Conservation (phyloP, 202 grass and related monocot species). For the Setaria viridis region DNA sequence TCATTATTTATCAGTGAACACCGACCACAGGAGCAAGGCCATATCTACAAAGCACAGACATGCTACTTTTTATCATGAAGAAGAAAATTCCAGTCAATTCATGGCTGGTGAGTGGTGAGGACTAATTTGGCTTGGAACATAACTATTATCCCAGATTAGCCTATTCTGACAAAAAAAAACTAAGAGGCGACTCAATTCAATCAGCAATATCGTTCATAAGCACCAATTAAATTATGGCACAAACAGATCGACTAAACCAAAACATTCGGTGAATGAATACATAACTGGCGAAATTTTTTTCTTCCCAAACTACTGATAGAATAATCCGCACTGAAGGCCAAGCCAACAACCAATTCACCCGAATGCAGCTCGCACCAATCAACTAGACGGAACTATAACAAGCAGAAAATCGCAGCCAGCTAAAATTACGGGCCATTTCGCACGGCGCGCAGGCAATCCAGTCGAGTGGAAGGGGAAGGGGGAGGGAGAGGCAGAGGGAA, state of each 20-base stretch:
- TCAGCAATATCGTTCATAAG: background rate
- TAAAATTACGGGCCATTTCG: too few species aligned
- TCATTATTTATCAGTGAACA: constrained; percentile 8
- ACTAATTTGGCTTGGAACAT: constrained; percentile 27
- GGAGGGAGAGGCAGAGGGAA: background rate
- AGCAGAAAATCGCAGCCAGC: background rate
- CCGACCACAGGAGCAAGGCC: background rate
- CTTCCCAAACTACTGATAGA: background rate
- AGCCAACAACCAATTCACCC: background rate
- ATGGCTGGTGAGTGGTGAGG: background rate
- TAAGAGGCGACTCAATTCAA: constrained; percentile 6
- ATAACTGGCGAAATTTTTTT: background rate
- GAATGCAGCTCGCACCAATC: background rate
- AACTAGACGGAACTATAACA: background rate
- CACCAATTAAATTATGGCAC: constrained; percentile 16
- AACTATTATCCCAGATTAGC: background rate
- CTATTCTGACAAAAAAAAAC: background rate
- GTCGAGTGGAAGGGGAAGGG: background rate
- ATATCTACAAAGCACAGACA: constrained; percentile 17
- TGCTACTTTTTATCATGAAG: background rate
- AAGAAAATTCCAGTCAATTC: constrained; percentile 28
- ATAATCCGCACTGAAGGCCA: background rate
- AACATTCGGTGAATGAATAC: background rate
- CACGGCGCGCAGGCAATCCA: constrained; percentile 3
- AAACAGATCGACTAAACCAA: constrained; percentile 9